These are phyloP conservation scores for Wickerhamomyces queroliae DNA, from an alignment of 805 yeast species.

Conservation along the genomic window DNA sequence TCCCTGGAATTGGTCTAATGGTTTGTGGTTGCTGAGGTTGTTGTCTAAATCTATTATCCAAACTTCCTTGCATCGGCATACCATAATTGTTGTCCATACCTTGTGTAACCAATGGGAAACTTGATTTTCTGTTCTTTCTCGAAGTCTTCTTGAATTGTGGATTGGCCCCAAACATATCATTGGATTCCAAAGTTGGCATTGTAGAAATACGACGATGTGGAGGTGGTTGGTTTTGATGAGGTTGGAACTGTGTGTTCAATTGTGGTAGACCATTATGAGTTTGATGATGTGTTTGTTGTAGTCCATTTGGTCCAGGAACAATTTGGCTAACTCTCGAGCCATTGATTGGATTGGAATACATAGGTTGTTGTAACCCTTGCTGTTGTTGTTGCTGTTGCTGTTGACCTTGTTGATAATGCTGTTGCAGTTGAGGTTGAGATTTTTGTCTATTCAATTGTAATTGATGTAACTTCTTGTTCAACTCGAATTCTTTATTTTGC, in stretches of 20 bases:
- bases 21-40: not conserved
- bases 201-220: conserved; percentile 20
- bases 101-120: conserved; percentile 20
- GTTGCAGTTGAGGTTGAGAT: conserved; percentile 11
- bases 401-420: conserved; percentile 7
- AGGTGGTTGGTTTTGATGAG: conserved; percentile 5
- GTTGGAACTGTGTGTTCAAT: not conserved
- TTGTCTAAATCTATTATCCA: not conserved
- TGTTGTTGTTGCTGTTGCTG: conserved; percentile 1
- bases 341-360: not conserved
- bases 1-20: conserved; percentile 3
- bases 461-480: conserved; percentile 18
- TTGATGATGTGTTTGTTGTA: not conserved
- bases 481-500: conserved; percentile 18
- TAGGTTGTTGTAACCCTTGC: conserved; percentile 1
- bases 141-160: conserved; percentile 30
- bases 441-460: conserved; percentile 5
- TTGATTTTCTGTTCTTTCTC: conserved; percentile 39
- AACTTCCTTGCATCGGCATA: conserved; percentile 6
- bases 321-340: not conserved
- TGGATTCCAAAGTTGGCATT: conserved; percentile 14
- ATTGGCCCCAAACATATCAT: conserved; percentile 9
- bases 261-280: not conserved
- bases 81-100: conserved; percentile 3
- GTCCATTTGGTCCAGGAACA: not conserved